phyloP scores from a whole-genome alignment of 805 yeast species.

The Zygosaccharomyces gambellarensis region DNA sequence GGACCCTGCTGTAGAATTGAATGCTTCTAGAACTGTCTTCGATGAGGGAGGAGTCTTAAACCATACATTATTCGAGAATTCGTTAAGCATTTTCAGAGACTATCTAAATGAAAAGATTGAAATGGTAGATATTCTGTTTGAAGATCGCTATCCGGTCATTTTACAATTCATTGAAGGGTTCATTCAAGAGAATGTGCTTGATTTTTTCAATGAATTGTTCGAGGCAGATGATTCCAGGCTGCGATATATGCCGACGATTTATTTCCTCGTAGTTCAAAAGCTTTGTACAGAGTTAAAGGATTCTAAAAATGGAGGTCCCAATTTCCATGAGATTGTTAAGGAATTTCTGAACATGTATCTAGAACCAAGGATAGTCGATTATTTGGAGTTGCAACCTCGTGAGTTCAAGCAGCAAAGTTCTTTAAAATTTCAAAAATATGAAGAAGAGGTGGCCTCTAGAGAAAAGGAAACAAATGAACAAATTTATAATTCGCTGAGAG shows the following conservation, averaged over 20 bases:
- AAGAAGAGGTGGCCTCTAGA: conserved; percentile 25
- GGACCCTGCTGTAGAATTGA: conserved; percentile 30
- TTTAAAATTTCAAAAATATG: conserved; percentile 26
- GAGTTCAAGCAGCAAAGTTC: conserved; percentile 30
- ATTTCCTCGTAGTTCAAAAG: conserved; percentile 24
- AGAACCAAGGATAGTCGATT: conserved; percentile 35
- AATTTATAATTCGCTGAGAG: conserved; percentile 39
- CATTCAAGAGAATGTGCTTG: conserved; percentile 36
- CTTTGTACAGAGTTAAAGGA: conserved; percentile 37
- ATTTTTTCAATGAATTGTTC: conserved; percentile 26
- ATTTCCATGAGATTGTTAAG: conserved; percentile 27
- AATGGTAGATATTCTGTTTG: conserved; percentile 38
- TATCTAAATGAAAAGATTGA: conserved; percentile 36
- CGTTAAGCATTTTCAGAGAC: conserved; percentile 26
- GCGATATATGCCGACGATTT: conserved; percentile 33
- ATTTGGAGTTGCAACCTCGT: conserved; percentile 31
- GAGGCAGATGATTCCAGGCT: conserved; percentile 20
- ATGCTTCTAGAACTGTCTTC: conserved; percentile 28
- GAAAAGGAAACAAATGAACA: conserved; percentile 41
- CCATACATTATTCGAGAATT: conserved; percentile 20
- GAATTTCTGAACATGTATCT: conserved; percentile 38
- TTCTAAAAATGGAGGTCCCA: conserved; percentile 37
- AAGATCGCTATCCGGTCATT: conserved; percentile 38
- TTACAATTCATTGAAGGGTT: conserved; percentile 37
- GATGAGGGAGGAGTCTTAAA: conserved; percentile 23